Conservation (phyloP, 345 rosid genomes). For the Gossypium thurberi region DNA sequence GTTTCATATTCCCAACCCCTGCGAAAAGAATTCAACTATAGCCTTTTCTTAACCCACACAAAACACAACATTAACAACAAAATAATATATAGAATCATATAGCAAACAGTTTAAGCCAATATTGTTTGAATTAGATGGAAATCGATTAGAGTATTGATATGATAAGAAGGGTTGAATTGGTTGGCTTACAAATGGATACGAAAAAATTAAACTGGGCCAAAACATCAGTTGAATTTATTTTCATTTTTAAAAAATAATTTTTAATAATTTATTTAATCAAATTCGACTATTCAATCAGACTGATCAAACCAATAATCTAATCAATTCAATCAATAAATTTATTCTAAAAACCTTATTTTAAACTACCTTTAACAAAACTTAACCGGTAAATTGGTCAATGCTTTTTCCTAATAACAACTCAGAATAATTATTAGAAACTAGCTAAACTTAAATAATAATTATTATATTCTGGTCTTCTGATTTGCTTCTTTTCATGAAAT, state of each 20-base stretch:
- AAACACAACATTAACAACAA: background rate
- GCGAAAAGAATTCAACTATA: background rate
- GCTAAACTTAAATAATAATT: background rate
- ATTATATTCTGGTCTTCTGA: background rate
- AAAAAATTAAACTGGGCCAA: no score
- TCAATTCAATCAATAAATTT: no score
- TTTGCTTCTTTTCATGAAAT: background rate
- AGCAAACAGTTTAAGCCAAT: background rate
- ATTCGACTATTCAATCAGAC: no score
- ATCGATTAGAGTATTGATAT: no score
- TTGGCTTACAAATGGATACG: accelerated
- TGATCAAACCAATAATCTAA: no score
- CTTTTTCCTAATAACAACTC: background rate
- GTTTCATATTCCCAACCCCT: background rate
- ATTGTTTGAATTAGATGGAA: no score
- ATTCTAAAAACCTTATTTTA: background rate
- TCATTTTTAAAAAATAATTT: no score
- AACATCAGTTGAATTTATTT: no score
- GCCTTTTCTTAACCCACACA: background rate
- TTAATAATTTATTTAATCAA: no score
- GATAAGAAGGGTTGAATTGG: no score
- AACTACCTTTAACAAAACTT: slow-evolving; percentile 2
- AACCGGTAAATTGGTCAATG: background rate
- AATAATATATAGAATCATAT: background rate
- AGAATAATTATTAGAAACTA: background rate